These are phyloP conservation scores for Hericium erinaceus DNA, from an alignment of 768 basidiomycete genomes.

Conservation along the genomic window DNA sequence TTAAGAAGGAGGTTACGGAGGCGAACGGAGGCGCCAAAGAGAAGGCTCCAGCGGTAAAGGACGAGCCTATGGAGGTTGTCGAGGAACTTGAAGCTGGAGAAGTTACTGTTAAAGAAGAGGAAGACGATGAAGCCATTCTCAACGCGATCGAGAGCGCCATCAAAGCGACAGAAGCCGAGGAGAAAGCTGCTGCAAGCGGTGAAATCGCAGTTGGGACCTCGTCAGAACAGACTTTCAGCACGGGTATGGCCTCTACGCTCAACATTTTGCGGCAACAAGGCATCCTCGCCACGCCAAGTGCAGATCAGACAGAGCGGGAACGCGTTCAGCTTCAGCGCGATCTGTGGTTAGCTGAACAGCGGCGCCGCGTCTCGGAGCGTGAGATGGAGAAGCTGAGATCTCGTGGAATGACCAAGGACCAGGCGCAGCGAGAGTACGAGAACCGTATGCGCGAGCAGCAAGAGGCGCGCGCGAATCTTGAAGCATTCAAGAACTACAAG, in stretches of 20 bases:
- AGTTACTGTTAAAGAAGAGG: slow-evolving; percentile 71
- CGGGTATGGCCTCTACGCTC: slow-evolving; percentile 84
- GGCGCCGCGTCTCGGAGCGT: slow-evolving; percentile 62
- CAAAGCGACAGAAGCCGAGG: slow-evolving; percentile 51
- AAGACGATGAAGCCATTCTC: slow-evolving; percentile 67
- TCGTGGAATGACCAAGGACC: slow-evolving; percentile 80
- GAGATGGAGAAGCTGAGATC: slow-evolving; percentile 72
- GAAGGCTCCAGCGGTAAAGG: slow-evolving; percentile 45
- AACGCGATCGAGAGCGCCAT: slow-evolving; percentile 66
- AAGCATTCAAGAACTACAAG: slow-evolving; percentile 88
- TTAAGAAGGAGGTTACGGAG: slow-evolving; percentile 23
- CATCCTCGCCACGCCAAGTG: slow-evolving; percentile 54
- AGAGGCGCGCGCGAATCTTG: slow-evolving; percentile 73
- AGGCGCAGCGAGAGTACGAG: slow-evolving; percentile 90
- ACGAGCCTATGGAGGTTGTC: slow-evolving; percentile 47
- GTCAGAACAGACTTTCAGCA: slow-evolving; percentile 67
- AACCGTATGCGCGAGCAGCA: slow-evolving; percentile 87
- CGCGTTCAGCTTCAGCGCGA: slow-evolving; percentile 76
- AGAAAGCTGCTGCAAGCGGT: slow-evolving; percentile 27
- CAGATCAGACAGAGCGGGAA: slow-evolving; percentile 71
- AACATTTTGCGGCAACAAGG: slow-evolving; percentile 88
- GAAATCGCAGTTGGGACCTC: slow-evolving; percentile 51
- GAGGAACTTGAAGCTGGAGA: slow-evolving; percentile 71
- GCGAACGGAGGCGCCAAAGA: slow-evolving; percentile 15
- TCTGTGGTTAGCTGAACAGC: slow-evolving; percentile 83